These are phyloP conservation scores for Malus asiatica DNA, from an alignment of 306 rosid genomes.

Conservation along the genomic window DNA sequence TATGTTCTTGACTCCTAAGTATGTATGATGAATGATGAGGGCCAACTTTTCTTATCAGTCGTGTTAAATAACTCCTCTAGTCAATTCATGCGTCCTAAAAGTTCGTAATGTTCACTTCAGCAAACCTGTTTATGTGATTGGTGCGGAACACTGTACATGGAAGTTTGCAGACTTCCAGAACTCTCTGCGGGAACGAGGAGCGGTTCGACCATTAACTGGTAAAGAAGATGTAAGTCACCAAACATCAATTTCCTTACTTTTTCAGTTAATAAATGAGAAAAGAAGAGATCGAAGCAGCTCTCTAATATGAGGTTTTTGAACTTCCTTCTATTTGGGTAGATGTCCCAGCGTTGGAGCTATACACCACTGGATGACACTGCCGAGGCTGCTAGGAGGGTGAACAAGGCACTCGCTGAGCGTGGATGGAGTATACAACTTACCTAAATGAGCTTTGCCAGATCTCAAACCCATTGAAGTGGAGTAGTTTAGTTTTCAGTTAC, in stretches of 20 bases:
- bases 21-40: conserved; percentile 7
- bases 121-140: conserved; percentile 81
- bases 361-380: conserved; percentile 76
- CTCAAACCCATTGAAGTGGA: background rate
- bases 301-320: background rate
- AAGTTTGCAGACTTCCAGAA: conserved; percentile 81
- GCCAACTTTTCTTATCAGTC: background rate
- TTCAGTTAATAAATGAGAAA: background rate
- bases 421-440: conserved; percentile 61
- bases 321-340: conserved; percentile 24
- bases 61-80: background rate
- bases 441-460: background rate
- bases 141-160: conserved; percentile 77
- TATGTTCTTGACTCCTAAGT: conserved; percentile 27
- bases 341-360: conserved; percentile 67
- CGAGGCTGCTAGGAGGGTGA: conserved; percentile 60
- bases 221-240: conserved; percentile 59
- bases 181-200: conserved; percentile 60
- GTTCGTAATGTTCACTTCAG: conserved; percentile 32
- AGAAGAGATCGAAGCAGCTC: background rate
- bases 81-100: conserved; percentile 9
- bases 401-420: conserved; percentile 50
- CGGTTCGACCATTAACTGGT: conserved; percentile 63
- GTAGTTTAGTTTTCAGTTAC: background rate
- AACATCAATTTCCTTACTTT: background rate